These are phyloP conservation scores for Pythium aphanidermatum DNA, from an alignment of 352 stramenopile genomes.

Conservation along the genomic window DNA sequence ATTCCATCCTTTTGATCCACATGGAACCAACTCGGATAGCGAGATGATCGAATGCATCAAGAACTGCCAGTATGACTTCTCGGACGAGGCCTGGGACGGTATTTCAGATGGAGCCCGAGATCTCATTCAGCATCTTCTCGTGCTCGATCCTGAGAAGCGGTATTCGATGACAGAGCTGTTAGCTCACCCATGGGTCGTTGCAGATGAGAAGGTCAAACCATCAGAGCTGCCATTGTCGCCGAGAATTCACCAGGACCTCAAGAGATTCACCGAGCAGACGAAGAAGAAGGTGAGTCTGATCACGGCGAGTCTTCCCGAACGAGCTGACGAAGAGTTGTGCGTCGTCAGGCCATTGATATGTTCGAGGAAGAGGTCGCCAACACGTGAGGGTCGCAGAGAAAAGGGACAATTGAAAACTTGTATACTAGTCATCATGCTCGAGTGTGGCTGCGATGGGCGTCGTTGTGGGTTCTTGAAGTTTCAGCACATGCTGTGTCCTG, in stretches of 20 bases:
- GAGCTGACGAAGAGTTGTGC: no score
- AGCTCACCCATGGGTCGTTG: conserved; percentile 60
- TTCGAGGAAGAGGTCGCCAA: no score
- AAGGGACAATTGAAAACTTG: no score
- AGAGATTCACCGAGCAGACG: conserved; percentile 46
- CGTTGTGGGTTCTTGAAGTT: no score
- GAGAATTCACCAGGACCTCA: conserved; percentile 62
- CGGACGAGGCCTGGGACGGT: conserved; percentile 54
- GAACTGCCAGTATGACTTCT: conserved; percentile 65
- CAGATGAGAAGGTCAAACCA: conserved; percentile 5
- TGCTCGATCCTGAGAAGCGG: conserved; percentile 55
- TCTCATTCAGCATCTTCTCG: conserved; percentile 67
- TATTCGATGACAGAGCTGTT: conserved; percentile 72
- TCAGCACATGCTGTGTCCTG: no score
- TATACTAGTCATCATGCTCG: no score
- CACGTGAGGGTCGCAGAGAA: no score
- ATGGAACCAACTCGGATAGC: conserved; percentile 67
- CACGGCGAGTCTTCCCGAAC: no score
- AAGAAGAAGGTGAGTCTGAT: conserved; percentile 39
- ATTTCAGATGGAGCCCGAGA: conserved; percentile 68
- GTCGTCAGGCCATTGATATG: no score
- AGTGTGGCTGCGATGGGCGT: no score
- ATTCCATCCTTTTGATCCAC: conserved; percentile 78
- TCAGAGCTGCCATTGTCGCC: conserved; percentile 48
- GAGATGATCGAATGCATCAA: conserved; percentile 84